Conservation (phyloP, 805 yeast species). For the Dipodascopsis tothii region DNA sequence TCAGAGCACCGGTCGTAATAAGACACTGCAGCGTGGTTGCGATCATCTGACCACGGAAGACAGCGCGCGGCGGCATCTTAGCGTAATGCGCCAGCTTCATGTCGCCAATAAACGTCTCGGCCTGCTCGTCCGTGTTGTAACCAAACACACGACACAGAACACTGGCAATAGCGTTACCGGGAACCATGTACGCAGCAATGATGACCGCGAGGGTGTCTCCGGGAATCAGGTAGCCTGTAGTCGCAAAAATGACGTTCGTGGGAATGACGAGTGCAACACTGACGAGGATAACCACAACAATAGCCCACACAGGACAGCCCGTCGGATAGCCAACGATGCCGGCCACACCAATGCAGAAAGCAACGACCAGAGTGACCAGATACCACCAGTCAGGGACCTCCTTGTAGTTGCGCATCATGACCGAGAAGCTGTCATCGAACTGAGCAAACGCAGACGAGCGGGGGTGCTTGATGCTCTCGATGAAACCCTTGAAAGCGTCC, state of each 20-base stretch:
- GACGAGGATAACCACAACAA: slow-evolving; percentile 49
- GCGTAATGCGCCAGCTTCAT: slow-evolving; percentile 49
- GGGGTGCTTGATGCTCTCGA: neutral
- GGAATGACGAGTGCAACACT: slow-evolving; percentile 54
- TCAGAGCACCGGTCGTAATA: slow-evolving; percentile 42
- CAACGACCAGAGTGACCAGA: slow-evolving; percentile 39
- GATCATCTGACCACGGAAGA: slow-evolving; percentile 45
- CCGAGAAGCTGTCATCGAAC: slow-evolving; percentile 33
- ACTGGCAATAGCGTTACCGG: slow-evolving; percentile 45
- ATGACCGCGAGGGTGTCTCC: slow-evolving; percentile 38
- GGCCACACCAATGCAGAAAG: slow-evolving; percentile 31
- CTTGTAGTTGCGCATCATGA: slow-evolving; percentile 48
- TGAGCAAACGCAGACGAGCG: slow-evolving; percentile 1
- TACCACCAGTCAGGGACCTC: slow-evolving; percentile 78
- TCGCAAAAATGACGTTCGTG: slow-evolving; percentile 52
- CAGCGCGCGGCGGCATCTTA: slow-evolving; percentile 44
- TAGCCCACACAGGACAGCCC: slow-evolving; percentile 57
- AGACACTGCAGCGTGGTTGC: slow-evolving; percentile 51
- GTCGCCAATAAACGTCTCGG: slow-evolving; percentile 34
- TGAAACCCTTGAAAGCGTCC: slow-evolving; percentile 8
- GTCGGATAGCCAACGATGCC: slow-evolving; percentile 37
- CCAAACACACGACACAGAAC: slow-evolving; percentile 44
- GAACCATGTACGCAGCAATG: slow-evolving; percentile 43
- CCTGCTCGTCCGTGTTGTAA: slow-evolving; percentile 44
- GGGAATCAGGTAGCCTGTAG: slow-evolving; percentile 48